phyloP scores from a whole-genome alignment of 495 filamentous ascomycete genomes.

The Pyrenopolyporus hunteri region DNA sequence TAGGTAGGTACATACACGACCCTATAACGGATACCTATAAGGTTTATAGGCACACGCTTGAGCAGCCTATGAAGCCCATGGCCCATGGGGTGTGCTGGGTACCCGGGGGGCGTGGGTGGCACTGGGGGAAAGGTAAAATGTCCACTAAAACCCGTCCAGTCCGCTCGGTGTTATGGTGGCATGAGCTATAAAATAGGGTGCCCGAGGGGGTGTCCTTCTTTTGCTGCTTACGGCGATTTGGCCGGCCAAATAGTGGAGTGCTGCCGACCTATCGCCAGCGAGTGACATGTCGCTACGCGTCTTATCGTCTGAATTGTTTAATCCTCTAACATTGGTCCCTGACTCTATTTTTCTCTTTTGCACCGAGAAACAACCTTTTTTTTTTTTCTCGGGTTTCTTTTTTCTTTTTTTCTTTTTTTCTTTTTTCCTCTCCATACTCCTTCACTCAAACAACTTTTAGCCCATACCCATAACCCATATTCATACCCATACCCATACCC shows the following conservation, averaged over 20 bases:
- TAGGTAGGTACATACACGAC: neutral
- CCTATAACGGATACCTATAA: too few relatives aligned
- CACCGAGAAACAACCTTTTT: conserved; percentile 14
- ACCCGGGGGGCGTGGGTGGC: conserved; percentile 25
- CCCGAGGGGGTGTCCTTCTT: conserved; percentile 29
- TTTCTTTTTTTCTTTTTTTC: neutral
- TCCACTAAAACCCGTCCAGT: conserved; percentile 26
- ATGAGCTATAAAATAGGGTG: conserved; percentile 44
- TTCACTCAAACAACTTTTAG: too few relatives aligned
- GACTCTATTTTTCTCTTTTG: conserved; percentile 13
- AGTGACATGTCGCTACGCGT: conserved; percentile 36
- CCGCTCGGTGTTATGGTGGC: conserved; percentile 41
- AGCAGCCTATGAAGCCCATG: neutral
- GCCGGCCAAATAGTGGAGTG: conserved; percentile 63
- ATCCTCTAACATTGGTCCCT: neutral
- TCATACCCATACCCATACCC: too few relatives aligned
- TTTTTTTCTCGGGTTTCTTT: neutral
- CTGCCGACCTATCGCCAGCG: conserved; percentile 43
- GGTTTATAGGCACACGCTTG: too few relatives aligned
- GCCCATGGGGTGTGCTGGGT: conserved; percentile 15
- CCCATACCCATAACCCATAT: too few relatives aligned
- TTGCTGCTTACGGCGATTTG: conserved; percentile 55
- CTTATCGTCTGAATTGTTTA: conserved; percentile 22
- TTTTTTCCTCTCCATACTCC: neutral
- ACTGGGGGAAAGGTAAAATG: conserved; percentile 24